Percentiles rank a stretch among this genome's conserved stretches.
phyloP scores from a whole-genome alignment of 805 yeast genomes.

The Myxozyma sirexii region DNA sequence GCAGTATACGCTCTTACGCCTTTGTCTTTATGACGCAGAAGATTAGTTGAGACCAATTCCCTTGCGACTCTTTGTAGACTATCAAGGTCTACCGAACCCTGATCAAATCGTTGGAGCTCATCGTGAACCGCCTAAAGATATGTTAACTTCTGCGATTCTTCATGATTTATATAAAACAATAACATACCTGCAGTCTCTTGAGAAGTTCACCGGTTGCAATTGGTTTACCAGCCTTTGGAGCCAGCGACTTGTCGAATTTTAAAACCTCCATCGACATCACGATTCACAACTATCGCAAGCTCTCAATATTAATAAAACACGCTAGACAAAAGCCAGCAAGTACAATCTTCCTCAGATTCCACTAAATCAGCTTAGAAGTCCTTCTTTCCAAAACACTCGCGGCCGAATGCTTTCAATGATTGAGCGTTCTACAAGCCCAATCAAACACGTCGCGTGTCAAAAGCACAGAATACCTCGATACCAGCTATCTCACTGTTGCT shows the following conservation, averaged over 20 bases:
- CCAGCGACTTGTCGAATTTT: constrained; percentile 51
- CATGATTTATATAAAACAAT: not conserved
- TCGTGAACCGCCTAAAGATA: constrained; percentile 52
- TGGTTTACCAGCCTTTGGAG: constrained; percentile 59
- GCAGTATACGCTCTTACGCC: constrained; percentile 73
- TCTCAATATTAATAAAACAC: too few relatives aligned
- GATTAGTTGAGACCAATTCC: constrained; percentile 60
- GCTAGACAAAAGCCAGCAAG: not conserved
- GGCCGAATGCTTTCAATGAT: too few relatives aligned
- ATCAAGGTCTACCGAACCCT: constrained; percentile 55
- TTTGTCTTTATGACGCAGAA: constrained; percentile 59
- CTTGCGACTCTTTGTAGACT: constrained; percentile 52
- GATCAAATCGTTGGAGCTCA: constrained; percentile 65
- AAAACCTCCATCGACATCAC: constrained; percentile 29
- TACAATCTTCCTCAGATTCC: not conserved
- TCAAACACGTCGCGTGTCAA: too few relatives aligned
- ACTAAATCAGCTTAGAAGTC: too few relatives aligned
- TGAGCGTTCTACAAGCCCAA: too few relatives aligned
- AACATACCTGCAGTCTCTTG: constrained; percentile 51
- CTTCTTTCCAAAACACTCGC: too few relatives aligned
- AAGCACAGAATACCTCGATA: too few relatives aligned
- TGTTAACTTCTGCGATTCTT: constrained; percentile 22
- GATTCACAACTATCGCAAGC: not conserved
- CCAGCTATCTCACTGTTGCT: too few relatives aligned
- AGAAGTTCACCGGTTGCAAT: constrained; percentile 66